Evolutionary conservation across 176 grass and related monocot genomes (phyloP), one percentile per base, ranked within the genome.

Genomic region (Aechmea fasciata): DNA sequence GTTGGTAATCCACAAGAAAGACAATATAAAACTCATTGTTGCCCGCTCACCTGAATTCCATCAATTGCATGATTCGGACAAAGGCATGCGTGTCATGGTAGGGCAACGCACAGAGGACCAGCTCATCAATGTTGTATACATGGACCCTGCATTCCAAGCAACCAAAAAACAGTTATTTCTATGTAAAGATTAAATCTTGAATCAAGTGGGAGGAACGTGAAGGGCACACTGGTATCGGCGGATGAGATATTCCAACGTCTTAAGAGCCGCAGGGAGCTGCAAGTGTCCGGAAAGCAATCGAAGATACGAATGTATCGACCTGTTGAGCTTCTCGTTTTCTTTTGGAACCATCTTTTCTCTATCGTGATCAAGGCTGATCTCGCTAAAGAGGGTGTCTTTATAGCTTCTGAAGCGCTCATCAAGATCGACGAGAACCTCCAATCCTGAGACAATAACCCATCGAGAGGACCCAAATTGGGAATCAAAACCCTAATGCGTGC

Each of bases 191-290:
- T 41, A 18, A 4, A 59, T 19, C 15, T 17, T 9, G 22, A 65
- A 73, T 52, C 33, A 18, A 49, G 50, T 11, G 2, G 1, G 0
- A 11, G 3, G 51, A 33, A 11, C 12, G 33, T 55, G 29, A 29
- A 64, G 13, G 10, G 11, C 48, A 11, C 92, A 97, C 93, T 84
- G 67, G 79, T 97, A 92, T 87, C 86, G 49, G 13, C 89, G 89
- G 70, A 97, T 79, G 66, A 97, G 88, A 71, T 92, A 97, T 80
- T 97, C 93, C 1, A 97, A 67, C 1, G 93, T 97, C 77, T 89
- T 85, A 33, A 91, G 77, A 51, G 86, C 89, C 71, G 86, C 79
- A 57, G 78, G 57, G 49, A 87, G 74, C 74, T 92, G 81, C 73
- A 97, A 68, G 72, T 97, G 67, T 15, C 89, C 86, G 61, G 89